These are phyloP conservation scores for Cruciata laevipes DNA, from an alignment of 257 asterid genomes.

Conservation along the genomic window DNA sequence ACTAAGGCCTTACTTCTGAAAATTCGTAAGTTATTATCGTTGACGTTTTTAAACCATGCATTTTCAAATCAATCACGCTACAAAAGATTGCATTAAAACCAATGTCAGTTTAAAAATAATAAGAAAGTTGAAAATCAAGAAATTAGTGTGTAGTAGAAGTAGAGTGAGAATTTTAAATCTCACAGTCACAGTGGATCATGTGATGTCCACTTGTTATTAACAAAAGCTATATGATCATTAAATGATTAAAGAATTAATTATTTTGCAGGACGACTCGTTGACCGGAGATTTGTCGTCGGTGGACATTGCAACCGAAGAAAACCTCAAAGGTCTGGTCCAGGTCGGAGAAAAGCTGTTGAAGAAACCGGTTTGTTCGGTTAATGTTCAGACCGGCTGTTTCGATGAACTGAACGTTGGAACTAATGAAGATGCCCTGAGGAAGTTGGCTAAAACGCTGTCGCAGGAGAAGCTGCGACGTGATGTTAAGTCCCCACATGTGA, in stretches of 20 bases:
- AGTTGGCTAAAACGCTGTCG: conserved; percentile 15
- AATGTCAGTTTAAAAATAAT: no score
- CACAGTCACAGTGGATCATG: not conserved
- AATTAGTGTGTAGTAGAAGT: no score
- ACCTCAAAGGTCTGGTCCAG: conserved; percentile 29
- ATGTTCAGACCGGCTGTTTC: conserved; percentile 25
- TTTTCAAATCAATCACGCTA: no score
- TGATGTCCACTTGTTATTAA: no score
- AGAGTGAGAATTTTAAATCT: no score
- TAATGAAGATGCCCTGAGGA: conserved; percentile 31
- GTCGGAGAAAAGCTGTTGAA: conserved; percentile 30
- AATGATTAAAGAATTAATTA: no score
- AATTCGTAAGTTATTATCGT: no score
- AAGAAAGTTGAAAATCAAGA: no score
- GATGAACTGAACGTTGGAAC: conserved; percentile 26
- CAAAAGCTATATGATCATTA: not conserved
- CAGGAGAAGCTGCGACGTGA: conserved; percentile 15
- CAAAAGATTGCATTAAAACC: no score
- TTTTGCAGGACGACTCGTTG: conserved; percentile 30
- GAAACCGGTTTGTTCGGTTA: conserved; percentile 39
- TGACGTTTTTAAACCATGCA: no score
- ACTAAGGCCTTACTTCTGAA: no score
- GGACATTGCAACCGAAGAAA: conserved; percentile 37
- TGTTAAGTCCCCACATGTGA: not conserved
- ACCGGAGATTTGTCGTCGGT: conserved; percentile 30